A percentile compares a stretch with the other conserved stretches of the same genome.
Conservation (phyloP, 495 filamentous ascomycete genomes). For the Filosporella fistucella region DNA sequence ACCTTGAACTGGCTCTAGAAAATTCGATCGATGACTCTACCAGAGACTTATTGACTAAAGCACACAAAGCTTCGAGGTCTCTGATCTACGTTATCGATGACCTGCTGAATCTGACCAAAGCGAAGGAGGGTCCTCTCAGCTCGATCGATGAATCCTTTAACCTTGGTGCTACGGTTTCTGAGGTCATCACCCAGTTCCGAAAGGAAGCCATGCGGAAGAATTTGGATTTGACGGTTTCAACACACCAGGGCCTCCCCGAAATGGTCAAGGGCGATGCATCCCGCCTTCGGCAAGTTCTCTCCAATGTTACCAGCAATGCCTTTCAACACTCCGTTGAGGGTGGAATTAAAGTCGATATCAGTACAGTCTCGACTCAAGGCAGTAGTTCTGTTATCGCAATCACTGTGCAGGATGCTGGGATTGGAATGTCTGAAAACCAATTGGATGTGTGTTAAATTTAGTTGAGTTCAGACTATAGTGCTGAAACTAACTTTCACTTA, state of each 20-base stretch:
- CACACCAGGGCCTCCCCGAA: constrained; percentile 65
- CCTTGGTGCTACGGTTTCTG: constrained; percentile 60
- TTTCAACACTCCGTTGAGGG: constrained; percentile 73
- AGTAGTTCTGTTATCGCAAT: constrained; percentile 57
- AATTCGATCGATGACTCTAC: constrained; percentile 76
- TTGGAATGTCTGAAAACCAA: constrained; percentile 68
- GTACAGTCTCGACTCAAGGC: constrained; percentile 29
- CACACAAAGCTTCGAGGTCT: constrained; percentile 90
- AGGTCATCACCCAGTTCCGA: constrained; percentile 69
- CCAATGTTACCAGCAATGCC: constrained; percentile 81
- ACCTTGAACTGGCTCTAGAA: constrained; percentile 89
- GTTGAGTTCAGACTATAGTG: background rate
- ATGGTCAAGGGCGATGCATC: constrained; percentile 77
- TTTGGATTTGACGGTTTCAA: constrained; percentile 59
- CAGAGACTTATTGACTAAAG: constrained; percentile 76
- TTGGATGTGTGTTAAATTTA: constrained; percentile 47
- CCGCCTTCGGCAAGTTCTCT: constrained; percentile 74
- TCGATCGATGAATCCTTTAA: constrained; percentile 81
- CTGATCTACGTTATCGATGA: constrained; percentile 96
- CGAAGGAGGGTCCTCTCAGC: constrained; percentile 72
- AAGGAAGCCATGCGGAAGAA: constrained; percentile 72
- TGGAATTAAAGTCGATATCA: constrained; percentile 65
- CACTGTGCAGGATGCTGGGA: constrained; percentile 71
- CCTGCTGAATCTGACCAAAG: constrained; percentile 84
- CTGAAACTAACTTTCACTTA: background rate